Conservation (phyloP, 179 eudicot species). For the Spinacia oleracea region DNA sequence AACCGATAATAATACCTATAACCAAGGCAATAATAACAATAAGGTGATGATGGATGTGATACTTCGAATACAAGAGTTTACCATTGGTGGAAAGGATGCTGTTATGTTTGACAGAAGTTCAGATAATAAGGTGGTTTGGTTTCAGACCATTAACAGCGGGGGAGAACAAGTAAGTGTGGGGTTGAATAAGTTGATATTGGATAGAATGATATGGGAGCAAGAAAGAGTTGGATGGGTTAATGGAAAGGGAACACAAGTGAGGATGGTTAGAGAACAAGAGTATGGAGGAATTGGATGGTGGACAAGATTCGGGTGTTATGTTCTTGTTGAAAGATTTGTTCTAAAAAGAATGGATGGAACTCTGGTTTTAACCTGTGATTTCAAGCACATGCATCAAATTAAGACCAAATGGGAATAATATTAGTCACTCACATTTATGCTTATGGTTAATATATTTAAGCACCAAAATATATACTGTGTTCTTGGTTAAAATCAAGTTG, state of each 20-base stretch:
- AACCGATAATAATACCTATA: conserved; percentile 27
- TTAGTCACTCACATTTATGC: background rate
- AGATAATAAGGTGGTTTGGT: conserved; percentile 53
- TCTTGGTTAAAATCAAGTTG: background rate
- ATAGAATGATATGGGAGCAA: conserved; percentile 65
- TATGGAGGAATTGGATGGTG: conserved; percentile 48
- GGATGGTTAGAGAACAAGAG: conserved; percentile 42
- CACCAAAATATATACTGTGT: background rate
- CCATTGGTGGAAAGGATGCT: conserved; percentile 39
- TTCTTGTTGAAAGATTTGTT: conserved; percentile 69
- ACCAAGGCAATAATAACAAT: conserved; percentile 26
- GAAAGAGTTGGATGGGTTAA: conserved; percentile 59
- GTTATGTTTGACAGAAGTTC: conserved; percentile 31
- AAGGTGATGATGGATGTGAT: conserved; percentile 40
- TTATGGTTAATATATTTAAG: background rate
- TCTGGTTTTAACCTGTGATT: conserved; percentile 53
- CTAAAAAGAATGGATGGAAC: conserved; percentile 66
- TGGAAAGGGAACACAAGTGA: conserved; percentile 36
- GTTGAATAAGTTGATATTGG: conserved; percentile 40
- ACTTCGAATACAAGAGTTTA: conserved; percentile 37
- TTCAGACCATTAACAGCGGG: conserved; percentile 21
- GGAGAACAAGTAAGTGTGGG: conserved; percentile 43
- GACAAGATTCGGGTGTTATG: conserved; percentile 61
- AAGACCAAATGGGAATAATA: conserved; percentile 63
- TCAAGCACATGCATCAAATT: conserved; percentile 52